Base-by-base conservation (phyloP, 768 basidiomycete genomes). In the Mycena maculata region DNA sequence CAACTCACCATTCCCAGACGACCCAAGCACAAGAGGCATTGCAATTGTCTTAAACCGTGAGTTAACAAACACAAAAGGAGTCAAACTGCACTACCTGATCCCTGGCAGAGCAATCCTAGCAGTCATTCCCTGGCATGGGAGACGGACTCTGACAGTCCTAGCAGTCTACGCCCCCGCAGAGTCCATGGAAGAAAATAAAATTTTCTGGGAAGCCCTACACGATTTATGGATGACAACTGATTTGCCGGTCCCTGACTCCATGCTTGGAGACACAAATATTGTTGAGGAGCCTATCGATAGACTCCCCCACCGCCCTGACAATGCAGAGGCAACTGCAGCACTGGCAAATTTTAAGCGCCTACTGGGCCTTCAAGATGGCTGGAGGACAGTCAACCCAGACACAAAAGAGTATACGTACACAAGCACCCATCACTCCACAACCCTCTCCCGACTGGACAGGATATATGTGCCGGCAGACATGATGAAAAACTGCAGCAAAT, bases 31-130 rank as follows among this genome's bases (percentile, higher is more conserved):
- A 2, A 36, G 44, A 33, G 65, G 65, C 12, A 55, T 72, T 0
- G 73, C 67, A 0, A 44, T 73, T 4, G 54, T 70, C 0, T 16
- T 73, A 6, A 73, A 75, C 50, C 59, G 57, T 44, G 36, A 68
- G 10, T 3, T 58, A 3, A 63, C 61, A 0, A 59, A 63, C 61
- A 49, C 55, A 1, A 31, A 53, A 18, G 55, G 49, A 0, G 52
- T 63, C 4, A 33, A 54, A 39, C 11, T 36, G 1, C 48, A 49
- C 31, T 50, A 68, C 28, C 54, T 68, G 2, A 52, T 63, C 5
- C 67, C 61, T 0, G 61, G 67, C 0, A 30, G 31, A 12, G 74
- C 71, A 0, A 31, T 70, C 1, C n/a, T 54, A 1, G 27, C 63
- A 0, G 47, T 45, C 15, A 31, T 66, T 0, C 47, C 39, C 6